Evolutionary conservation across 768 basidiomycete genomes (phyloP).

Genomic region (Suillus alpinus): DNA sequence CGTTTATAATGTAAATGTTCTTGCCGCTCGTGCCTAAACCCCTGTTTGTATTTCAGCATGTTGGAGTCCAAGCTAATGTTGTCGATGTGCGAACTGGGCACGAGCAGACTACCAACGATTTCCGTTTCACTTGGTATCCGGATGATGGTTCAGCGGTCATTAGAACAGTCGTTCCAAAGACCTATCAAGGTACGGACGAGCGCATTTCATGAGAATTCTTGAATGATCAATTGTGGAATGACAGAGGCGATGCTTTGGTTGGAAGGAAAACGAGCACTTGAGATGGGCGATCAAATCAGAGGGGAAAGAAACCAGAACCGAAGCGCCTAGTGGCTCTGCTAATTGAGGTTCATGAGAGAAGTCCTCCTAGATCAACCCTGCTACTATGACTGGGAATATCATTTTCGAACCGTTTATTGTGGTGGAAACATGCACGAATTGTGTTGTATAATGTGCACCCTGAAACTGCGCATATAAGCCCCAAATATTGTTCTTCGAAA

Average conservation of each 20-base stretch:
- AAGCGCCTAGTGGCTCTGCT: background rate
- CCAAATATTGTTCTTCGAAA: background rate
- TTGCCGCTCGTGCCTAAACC: background rate
- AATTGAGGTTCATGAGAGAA: background rate
- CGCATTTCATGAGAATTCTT: background rate
- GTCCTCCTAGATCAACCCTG: background rate
- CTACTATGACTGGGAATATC: background rate
- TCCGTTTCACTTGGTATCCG: conserved; percentile 69
- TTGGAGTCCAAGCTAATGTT: conserved; percentile 69
- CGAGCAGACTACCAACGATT: conserved; percentile 71
- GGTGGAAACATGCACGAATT: background rate
- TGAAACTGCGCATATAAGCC: background rate
- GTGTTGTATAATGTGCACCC: background rate
- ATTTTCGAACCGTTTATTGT: background rate
- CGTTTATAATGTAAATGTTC: conserved; percentile 22
- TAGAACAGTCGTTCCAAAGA: conserved; percentile 60
- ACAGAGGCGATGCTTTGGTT: conserved; percentile 84
- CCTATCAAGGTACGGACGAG: conserved; percentile 54
- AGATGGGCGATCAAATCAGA: conserved; percentile 66
- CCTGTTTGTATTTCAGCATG: conserved; percentile 44
- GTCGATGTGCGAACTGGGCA: conserved; percentile 63
- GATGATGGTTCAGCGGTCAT: conserved; percentile 37
- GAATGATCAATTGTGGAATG: conserved; percentile 12
- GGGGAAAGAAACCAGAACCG: conserved; percentile 12
- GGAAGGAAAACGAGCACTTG: conserved; percentile 71